Percentiles rank a stretch among this genome's conserved stretches.
Conservation (phyloP, 192 early-diverging fungal genomes). For the Glomus cerebriforme region DNA sequence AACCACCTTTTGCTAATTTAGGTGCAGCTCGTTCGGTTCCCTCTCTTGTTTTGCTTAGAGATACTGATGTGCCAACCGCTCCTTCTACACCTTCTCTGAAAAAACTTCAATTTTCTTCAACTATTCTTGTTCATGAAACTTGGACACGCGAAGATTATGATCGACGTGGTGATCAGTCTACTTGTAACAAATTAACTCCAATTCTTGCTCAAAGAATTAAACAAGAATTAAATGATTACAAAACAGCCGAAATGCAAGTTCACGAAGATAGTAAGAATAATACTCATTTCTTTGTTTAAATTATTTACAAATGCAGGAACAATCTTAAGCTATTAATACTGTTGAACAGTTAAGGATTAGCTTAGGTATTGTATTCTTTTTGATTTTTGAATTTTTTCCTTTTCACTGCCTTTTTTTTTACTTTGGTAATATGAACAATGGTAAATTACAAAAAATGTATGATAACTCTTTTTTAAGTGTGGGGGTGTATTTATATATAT, state of each 20-base stretch:
- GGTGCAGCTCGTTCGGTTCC: neutral
- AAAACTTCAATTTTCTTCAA: constrained; percentile 51
- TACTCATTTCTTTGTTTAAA: constrained; percentile 72
- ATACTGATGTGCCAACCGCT: neutral
- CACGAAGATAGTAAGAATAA: constrained; percentile 74
- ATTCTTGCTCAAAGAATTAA: constrained; percentile 85
- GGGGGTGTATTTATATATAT: too few species aligned
- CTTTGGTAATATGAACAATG: neutral
- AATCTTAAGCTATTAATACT: neutral
- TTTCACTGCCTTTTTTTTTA: neutral
- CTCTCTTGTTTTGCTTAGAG: neutral
- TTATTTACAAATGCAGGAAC: neutral
- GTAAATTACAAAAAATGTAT: neutral
- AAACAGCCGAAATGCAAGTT: constrained; percentile 88
- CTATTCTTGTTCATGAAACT: constrained; percentile 65
- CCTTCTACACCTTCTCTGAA: constrained; percentile 36
- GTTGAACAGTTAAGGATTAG: neutral
- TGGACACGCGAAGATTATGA: constrained; percentile 82
- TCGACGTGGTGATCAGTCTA: constrained; percentile 80
- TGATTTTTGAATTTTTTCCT: neutral
- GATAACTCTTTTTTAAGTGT: neutral
- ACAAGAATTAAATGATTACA: constrained; percentile 94
- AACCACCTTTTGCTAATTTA: neutral
- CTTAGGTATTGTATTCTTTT: too few species aligned
- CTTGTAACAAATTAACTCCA: constrained; percentile 82